These are phyloP conservation scores for Parsonsia alboflavescens DNA, from an alignment of 257 asterid species.

Conservation along the genomic window DNA sequence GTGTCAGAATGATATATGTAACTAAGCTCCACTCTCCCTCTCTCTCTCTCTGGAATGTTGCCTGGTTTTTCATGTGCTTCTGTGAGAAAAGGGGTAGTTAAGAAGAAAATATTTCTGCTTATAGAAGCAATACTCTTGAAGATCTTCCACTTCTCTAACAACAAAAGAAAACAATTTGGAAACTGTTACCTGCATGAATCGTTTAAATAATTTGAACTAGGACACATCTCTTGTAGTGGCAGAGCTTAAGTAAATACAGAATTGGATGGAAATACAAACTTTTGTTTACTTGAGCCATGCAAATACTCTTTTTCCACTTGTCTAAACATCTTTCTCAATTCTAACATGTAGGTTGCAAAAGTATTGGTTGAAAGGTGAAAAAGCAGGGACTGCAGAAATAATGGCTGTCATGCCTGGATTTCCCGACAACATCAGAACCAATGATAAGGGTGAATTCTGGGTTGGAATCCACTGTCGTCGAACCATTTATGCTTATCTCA, in stretches of 20 bases:
- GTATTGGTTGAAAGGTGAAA: conserved; percentile 89
- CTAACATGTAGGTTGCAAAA: conserved; percentile 44
- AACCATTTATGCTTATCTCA: conserved; percentile 47
- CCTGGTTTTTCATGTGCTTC: neutral
- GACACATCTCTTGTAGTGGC: neutral
- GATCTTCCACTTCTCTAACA: neutral
- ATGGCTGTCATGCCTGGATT: conserved; percentile 74
- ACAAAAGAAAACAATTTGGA: neutral
- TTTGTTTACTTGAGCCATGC: neutral
- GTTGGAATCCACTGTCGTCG: conserved; percentile 79
- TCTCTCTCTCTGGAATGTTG: neutral
- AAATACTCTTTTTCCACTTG: neutral
- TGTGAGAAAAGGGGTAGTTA: neutral
- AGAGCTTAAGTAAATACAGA: neutral
- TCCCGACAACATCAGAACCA: conserved; percentile 80
- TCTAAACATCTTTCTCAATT: neutral
- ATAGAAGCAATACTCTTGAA: too few species aligned
- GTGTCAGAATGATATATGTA: neutral
- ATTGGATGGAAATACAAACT: neutral
- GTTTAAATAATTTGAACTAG: neutral
- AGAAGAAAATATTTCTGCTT: neutral
- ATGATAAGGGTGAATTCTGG: conserved; percentile 82
- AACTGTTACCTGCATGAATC: neutral
- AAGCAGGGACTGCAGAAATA: conserved; percentile 55
- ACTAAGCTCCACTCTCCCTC: neutral